These are phyloP conservation scores for Sporothrix protearum DNA, from an alignment of 2,329 filamentous ascomycete genomes.

Conservation along the genomic window DNA sequence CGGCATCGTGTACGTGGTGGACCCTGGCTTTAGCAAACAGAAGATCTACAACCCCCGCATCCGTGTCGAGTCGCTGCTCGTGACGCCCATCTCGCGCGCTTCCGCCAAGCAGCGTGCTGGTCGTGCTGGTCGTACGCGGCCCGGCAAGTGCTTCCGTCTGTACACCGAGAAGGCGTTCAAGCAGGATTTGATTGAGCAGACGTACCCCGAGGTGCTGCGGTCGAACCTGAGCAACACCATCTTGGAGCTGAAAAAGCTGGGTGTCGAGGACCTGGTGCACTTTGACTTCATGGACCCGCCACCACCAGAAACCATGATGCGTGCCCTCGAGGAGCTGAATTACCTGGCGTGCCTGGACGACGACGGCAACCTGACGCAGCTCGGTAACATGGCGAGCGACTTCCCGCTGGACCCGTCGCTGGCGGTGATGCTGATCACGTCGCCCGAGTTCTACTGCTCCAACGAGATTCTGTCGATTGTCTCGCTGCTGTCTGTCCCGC, in stretches of 20 bases:
- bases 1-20: conserved; percentile 98
- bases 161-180: conserved; percentile 97
- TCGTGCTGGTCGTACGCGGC: conserved; percentile 97
- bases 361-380: conserved; percentile 82
- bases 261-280: conserved; percentile 91
- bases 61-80: conserved; percentile 92
- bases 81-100: conserved; percentile 95
- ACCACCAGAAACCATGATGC: conserved; percentile 96
- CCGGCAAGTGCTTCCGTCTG: conserved; percentile 95
- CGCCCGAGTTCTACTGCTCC: conserved; percentile 96
- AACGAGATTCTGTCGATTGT: conserved; percentile 97
- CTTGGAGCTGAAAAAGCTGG: conserved; percentile 93
- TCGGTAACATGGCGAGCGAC: conserved; percentile 85
- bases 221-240: conserved; percentile 96
- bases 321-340: conserved; percentile 94
- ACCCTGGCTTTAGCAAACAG: conserved; percentile 98
- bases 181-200: conserved; percentile 96
- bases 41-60: conserved; percentile 98
- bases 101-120: conserved; percentile 95
- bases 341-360: conserved; percentile 96
- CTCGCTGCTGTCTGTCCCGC: conserved; percentile 86
- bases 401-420: conserved; percentile 92
- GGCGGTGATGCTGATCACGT: conserved; percentile 96
- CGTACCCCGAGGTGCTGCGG: conserved; percentile 89
- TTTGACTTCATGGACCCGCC: conserved; percentile 99